These are phyloP conservation scores for Beta lomatogona DNA, from an alignment of 179 eudicot species.

Conservation along the genomic window DNA sequence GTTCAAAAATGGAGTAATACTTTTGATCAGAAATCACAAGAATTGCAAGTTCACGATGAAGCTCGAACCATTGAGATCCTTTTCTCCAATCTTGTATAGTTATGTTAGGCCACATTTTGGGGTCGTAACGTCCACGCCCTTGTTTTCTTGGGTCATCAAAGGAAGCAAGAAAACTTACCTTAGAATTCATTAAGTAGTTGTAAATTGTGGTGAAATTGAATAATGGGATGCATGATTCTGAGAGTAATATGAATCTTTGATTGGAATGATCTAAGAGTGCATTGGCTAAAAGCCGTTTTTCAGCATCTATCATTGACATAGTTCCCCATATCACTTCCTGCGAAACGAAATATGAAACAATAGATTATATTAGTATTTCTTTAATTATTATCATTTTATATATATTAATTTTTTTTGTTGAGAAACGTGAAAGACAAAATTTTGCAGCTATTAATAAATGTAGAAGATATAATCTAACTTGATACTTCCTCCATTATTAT, in stretches of 20 bases:
- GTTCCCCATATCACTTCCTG: conserved; percentile 73
- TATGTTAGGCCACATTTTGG: conserved; percentile 51
- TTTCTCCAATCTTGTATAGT: conserved; percentile 60
- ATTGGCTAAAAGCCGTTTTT: conserved; percentile 61
- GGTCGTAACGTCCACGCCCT: conserved; percentile 66
- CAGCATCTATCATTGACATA: conserved; percentile 68
- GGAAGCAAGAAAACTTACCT: conserved; percentile 43
- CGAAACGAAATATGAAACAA: background rate
- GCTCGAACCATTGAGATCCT: conserved; percentile 77
- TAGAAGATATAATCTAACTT: too few relatives aligned
- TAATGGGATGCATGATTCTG: conserved; percentile 78
- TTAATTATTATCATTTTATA: too few relatives aligned
- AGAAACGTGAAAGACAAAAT: too few relatives aligned
- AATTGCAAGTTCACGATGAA: conserved; percentile 51
- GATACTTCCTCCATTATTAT: too few relatives aligned
- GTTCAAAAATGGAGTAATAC: conserved; percentile 47
- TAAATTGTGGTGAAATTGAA: conserved; percentile 71
- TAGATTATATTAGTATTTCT: too few relatives aligned
- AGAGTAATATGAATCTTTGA: conserved; percentile 66
- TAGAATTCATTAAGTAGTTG: conserved; percentile 46
- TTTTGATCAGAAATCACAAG: conserved; percentile 41
- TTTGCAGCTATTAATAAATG: too few relatives aligned
- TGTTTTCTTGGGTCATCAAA: conserved; percentile 42
- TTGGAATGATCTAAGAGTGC: conserved; percentile 65
- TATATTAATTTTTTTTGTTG: too few relatives aligned